These are phyloP conservation scores for Paramyrothecium roridum DNA, from an alignment of 2,329 filamentous ascomycete species.

Conservation along the genomic window DNA sequence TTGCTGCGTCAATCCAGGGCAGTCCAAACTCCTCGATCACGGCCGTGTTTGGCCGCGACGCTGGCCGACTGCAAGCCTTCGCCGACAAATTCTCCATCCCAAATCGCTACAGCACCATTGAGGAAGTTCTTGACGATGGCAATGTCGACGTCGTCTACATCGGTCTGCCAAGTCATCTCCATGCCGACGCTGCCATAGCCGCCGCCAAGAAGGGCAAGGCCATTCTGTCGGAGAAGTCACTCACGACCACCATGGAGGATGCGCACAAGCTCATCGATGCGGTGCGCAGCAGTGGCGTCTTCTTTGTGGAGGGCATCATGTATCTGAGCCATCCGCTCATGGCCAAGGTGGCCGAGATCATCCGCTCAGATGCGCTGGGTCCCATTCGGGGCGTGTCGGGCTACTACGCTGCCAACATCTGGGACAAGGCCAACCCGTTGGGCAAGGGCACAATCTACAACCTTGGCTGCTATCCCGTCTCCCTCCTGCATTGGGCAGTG, in stretches of 20 bases:
- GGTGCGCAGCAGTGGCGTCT: slow-evolving; percentile 14
- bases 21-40: slow-evolving; percentile 15
- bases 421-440: slow-evolving; percentile 20
- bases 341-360: slow-evolving; percentile 15
- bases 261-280: slow-evolving; percentile 16
- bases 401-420: slow-evolving; percentile 23
- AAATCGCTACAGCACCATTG: slow-evolving; percentile 12
- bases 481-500: slow-evolving; percentile 19
- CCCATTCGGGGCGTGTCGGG: slow-evolving; percentile 15
- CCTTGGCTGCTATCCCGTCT: slow-evolving; percentile 22
- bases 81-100: slow-evolving; percentile 18
- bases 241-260: slow-evolving; percentile 21
- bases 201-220: slow-evolving; percentile 18
- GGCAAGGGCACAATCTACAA: slow-evolving; percentile 25
- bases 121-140: slow-evolving; percentile 15
- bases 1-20: slow-evolving; percentile 15
- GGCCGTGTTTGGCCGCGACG: slow-evolving; percentile 21
- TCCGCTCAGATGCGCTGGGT: slow-evolving; percentile 16
- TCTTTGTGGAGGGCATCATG: slow-evolving; percentile 24
- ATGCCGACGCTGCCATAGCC: slow-evolving; percentile 18
- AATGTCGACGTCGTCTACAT: slow-evolving; percentile 22
- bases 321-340: slow-evolving; percentile 21
- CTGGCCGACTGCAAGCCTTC: slow-evolving; percentile 16
- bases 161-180: slow-evolving; percentile 21
- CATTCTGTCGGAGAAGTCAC: slow-evolving; percentile 21